Evolutionary conservation across 2,329 filamentous ascomycete genomes (phyloP), one percentile per base, ranked within the genome.

Genomic region (Epichloe bromicola): DNA sequence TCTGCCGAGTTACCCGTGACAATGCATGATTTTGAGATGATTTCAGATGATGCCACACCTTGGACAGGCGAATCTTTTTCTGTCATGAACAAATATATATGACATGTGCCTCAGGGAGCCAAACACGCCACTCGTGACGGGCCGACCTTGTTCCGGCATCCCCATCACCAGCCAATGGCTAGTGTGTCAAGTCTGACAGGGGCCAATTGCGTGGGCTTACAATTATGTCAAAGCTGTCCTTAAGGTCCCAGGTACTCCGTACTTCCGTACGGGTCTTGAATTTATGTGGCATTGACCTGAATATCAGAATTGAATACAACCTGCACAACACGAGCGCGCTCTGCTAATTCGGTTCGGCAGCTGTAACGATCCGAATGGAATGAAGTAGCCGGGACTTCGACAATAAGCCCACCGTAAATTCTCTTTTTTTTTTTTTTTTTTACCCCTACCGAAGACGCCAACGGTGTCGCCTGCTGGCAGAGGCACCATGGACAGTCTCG

Each of bases 401-500:
- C 20, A 7, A 37, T 7, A 37, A 37, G 19, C 17, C 14, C 17
- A 23, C 17, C 17, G 6, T 11, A 30, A 37, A 3, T 3, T 36
- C 4, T 11, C 3, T 15, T 4, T 4, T 1, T 20, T 20, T 20
- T 20, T 4, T 26, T 7, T 6, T 6, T 23, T 23, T 0, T 2
- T 1, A 2, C 23, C 40, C 20, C 40, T 15, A 6, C 17, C 17
- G 6, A 15, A 20, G 20, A 12, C 8, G 10, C 30, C 15, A 34
- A 15, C 38, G 14, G 15, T 26, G 23, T 33, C 30, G 5, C 17
- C 30, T 11, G 38, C 38, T 12, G 36, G 36, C 19, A 37, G 38
- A 19, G 36, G 47, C 50, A 60, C 44, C 40, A 93, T 95, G 88
- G 87, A 93, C 76, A 86, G 85, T 62, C 90, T 85, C 71, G 74